Evolutionary conservation across 805 yeast species (phyloP), one percentile per base, ranked within the genome.

Genomic region (Metahyphopichia silvanorum): DNA sequence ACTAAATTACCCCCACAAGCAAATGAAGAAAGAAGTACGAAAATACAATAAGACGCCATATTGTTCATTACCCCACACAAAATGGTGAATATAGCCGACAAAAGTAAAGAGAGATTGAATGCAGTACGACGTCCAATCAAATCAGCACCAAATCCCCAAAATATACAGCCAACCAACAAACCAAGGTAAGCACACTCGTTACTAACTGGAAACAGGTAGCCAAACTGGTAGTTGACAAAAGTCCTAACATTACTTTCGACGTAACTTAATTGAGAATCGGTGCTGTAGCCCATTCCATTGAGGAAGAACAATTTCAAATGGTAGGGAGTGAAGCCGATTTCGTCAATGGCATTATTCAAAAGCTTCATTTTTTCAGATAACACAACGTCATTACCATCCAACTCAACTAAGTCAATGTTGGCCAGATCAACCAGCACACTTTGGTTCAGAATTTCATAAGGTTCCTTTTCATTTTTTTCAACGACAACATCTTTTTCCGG

Each of bases 1-100:
- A 73, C 77, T 38, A 76, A 58, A 42, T 77, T 77, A 27, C 82
- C 83, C 31, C 82, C 82, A 4, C 71, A 71, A 6, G 71, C 69
- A 27, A 69, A 67, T 23, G 66, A 55, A 16, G 67, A 46, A 27
- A 75, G 47, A 21, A 69, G 64, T 37, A 70, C 62, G 42, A 76
- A 65, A 22, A 75, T 60, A 47, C 74, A 65, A 44, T 74, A 75
- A 37, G 74, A 68, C 4, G 74, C 69, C 50, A 69, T 67, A 33
- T 60, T 60, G 23, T 63, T 63, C 60, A 69, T 71, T 21, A 74
- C 77, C 29, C 79, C 83, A 2, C 73, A 62, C 26, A 76, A 56
- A 38, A 77, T 71, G n/a, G 74, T 66, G 46, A 76, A 74, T 3
- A 64, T 38, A 2, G 78, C 66, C n/a, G 74, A 56, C 10, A 74